A percentile compares a stretch with the other conserved stretches of the same genome.
These are phyloP conservation scores for Penicillium crustosum DNA, from an alignment of 2,329 filamentous ascomycete genomes.

Conservation along the genomic window DNA sequence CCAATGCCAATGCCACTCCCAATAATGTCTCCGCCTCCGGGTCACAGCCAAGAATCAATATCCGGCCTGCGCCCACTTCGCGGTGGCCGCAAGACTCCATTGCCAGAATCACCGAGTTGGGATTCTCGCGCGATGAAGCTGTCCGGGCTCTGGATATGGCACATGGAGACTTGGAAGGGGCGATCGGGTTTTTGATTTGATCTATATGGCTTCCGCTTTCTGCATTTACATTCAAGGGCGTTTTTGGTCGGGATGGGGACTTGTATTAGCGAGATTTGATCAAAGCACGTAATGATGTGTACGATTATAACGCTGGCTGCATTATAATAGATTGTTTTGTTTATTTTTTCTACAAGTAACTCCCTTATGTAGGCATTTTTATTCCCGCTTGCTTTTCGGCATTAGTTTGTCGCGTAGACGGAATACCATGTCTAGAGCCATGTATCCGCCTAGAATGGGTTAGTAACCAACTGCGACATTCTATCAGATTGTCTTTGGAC, in stretches of 20 bases:
- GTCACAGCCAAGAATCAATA: conserved; percentile 24
- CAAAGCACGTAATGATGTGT: conserved; percentile 12
- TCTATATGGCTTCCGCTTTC: conserved; percentile 31
- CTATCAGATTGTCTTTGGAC: too few relatives aligned
- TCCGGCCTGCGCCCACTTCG: conserved; percentile 31
- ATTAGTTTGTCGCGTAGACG: conserved; percentile 32
- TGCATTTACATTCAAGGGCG: conserved; percentile 17
- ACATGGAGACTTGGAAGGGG: conserved; percentile 81
- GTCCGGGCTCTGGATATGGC: conserved; percentile 78
- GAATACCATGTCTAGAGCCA: conserved; percentile 41
- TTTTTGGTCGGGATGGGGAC: conserved; percentile 10
- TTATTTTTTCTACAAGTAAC: not conserved
- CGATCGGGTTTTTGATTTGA: conserved; percentile 82
- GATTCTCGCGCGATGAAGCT: conserved; percentile 73
- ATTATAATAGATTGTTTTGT: conserved; percentile 5
- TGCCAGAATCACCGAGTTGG: conserved; percentile 72
- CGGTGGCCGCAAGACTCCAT: conserved; percentile 63
- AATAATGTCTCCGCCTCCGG: conserved; percentile 16
- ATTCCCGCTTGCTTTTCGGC: conserved; percentile 34
- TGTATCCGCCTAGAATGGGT: conserved; percentile 33
- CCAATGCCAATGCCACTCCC: conserved; percentile 12
- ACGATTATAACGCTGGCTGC: conserved; percentile 9
- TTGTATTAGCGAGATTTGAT: conserved; percentile 22
- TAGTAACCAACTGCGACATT: conserved; percentile 3
- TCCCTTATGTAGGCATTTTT: too few relatives aligned